Conservation (phyloP, 2,329 filamentous ascomycete species). For the Fusarium protoensiforme region DNA sequence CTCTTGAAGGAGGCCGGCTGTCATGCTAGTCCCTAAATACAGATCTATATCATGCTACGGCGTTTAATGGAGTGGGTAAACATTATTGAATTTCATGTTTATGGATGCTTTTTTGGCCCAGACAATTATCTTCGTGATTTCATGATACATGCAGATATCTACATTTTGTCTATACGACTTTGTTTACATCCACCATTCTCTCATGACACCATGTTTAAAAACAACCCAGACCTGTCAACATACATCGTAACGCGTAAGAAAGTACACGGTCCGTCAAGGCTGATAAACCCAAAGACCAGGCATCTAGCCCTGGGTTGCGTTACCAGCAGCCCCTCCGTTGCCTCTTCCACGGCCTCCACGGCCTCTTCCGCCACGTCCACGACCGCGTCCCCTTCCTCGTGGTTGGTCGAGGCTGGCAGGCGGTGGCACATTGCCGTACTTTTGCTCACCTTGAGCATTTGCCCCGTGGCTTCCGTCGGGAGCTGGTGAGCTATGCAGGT, state of each 20-base stretch:
- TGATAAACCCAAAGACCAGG: slow-evolving; percentile 1
- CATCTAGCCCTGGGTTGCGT: slow-evolving; percentile 35
- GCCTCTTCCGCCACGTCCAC: slow-evolving; percentile 54
- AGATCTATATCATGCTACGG: slow-evolving; percentile 23
- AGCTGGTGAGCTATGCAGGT: slow-evolving; percentile 33
- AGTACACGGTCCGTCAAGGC: background rate
- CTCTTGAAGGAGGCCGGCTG: slow-evolving; percentile 17
- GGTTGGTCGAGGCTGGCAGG: slow-evolving; percentile 65
- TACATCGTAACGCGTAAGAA: slow-evolving; percentile 7
- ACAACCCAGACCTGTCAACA: slow-evolving; percentile 8
- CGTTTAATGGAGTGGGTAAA: slow-evolving; percentile 31
- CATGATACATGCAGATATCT: slow-evolving; percentile 34
- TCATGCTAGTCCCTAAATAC: background rate
- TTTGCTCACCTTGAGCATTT: slow-evolving; percentile 37
- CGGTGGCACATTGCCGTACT: slow-evolving; percentile 69
- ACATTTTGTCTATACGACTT: slow-evolving; percentile 37
- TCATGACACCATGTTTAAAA: slow-evolving; percentile 7
- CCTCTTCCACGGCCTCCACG: slow-evolving; percentile 52
- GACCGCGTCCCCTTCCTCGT: slow-evolving; percentile 53
- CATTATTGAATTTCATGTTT: background rate
- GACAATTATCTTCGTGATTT: slow-evolving; percentile 36
- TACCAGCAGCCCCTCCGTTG: slow-evolving; percentile 31
- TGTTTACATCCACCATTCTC: slow-evolving; percentile 22
- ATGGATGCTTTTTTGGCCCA: background rate
- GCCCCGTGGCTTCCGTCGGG: slow-evolving; percentile 27